A percentile compares a stretch with the other conserved stretches of the same genome.
These are phyloP conservation scores for Pseudozyma hubeiensis DNA, from an alignment of 1,284 basidiomycete genomes.

Conservation along the genomic window DNA sequence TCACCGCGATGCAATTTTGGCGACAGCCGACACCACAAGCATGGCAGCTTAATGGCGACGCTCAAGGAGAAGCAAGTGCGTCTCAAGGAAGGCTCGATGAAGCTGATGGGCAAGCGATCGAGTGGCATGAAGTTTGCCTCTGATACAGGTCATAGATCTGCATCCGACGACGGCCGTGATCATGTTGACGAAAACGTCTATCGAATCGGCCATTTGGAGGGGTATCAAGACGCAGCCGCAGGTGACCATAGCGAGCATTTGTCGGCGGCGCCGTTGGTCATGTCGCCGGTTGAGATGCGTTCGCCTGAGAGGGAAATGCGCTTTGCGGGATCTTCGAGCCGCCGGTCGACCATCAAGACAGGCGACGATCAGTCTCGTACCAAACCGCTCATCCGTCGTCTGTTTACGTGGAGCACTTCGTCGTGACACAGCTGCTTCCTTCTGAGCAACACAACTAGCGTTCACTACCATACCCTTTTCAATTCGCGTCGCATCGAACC, in stretches of 20 bases:
- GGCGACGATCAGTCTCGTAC: constrained; percentile 19
- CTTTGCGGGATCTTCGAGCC: constrained; percentile 3
- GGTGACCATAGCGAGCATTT: background rate
- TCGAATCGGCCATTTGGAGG: background rate
- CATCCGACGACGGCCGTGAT: background rate
- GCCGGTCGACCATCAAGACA: constrained; percentile 6
- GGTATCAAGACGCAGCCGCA: background rate
- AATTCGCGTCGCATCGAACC: too few relatives aligned
- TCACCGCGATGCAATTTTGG: constrained; percentile 11
- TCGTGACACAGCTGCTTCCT: background rate
- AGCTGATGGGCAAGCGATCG: constrained; percentile 27
- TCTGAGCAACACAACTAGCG: too few relatives aligned
- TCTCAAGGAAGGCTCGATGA: constrained; percentile 28
- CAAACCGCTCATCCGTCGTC: constrained; percentile 32
- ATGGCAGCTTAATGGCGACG: constrained; percentile 38
- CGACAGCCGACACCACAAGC: constrained; percentile 5
- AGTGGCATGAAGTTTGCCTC: constrained; percentile 1
- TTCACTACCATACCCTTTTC: too few relatives aligned
- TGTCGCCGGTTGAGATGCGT: background rate
- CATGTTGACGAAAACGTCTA: background rate
- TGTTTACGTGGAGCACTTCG: constrained; percentile 36
- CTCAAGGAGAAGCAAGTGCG: constrained; percentile 43
- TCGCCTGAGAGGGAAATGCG: background rate
- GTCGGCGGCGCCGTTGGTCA: background rate
- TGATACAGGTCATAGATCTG: background rate